Conservation (phyloP, 331 rosid species). For the Quercus lobata region DNA sequence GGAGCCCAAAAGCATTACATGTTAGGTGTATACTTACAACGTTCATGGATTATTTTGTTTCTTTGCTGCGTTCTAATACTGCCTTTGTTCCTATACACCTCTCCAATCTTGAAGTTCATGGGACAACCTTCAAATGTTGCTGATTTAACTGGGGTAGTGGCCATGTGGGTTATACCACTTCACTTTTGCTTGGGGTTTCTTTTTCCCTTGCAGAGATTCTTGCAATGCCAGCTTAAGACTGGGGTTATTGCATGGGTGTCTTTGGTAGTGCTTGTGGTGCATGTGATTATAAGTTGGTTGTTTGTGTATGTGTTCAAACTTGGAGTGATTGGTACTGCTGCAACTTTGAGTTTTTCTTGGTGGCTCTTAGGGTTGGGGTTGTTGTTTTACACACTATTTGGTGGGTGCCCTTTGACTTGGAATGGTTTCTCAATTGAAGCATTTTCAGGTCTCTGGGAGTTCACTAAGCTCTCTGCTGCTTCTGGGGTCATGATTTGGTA, state of each 20-base stretch:
- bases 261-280: conserved; percentile 22
- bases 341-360: conserved; percentile 54
- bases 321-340: conserved; percentile 51
- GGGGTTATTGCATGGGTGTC: conserved; percentile 37
- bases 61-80: conserved; percentile 25
- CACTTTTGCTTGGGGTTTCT: conserved; percentile 49
- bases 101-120: not conserved
- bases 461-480: conserved; percentile 10
- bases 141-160: not conserved
- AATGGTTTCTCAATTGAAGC: conserved; percentile 7
- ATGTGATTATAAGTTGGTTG: conserved; percentile 43
- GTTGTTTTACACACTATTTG: conserved; percentile 31
- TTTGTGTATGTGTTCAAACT: conserved; percentile 34
- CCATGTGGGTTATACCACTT: conserved; percentile 44
- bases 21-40: conserved; percentile 63
- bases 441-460: conserved; percentile 15
- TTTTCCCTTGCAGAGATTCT: conserved; percentile 52
- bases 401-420: conserved; percentile 56
- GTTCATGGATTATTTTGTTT: conserved; percentile 54
- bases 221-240: conserved; percentile 51
- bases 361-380: conserved; percentile 45
- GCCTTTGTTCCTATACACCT: not conserved
- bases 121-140: not conserved
- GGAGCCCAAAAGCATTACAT: conserved; percentile 62
- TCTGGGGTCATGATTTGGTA: conserved; percentile 23